Evolutionary conservation across 805 yeast species (phyloP), one percentile per base, ranked within the genome.

Genomic region (Wickerhamiella cacticola): DNA sequence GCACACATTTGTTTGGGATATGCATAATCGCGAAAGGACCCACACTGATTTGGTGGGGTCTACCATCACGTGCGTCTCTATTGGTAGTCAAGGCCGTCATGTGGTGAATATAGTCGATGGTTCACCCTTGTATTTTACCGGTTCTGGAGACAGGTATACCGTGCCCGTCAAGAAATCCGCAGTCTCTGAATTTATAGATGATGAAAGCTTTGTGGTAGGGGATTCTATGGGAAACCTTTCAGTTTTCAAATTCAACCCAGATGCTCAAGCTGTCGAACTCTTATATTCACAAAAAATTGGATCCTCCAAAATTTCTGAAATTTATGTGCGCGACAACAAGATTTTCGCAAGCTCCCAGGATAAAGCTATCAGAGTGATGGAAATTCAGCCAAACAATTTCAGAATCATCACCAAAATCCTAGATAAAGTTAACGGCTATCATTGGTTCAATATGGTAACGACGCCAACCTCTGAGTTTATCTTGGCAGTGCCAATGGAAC

Each of bases 401-500:
- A 48, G 67, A 80, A 5, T 88, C 81, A 54, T 89, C 83, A 59
- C 79, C 76, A 57, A 24, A 10, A 23, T 39, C 6, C 13, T 15
- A 88, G 62, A 85, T 85, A 42, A 94, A 88, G 29, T 88, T 86
- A 63, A 68, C 81, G 53, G 68, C 86, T 42, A 23, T 13, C 95
- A 85, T 60, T 88, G 96, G 96, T 87, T 86, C 60, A 70, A 85
- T 0, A 78, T 85, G 3, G 67, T 78, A 8, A 80, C 83, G 64
- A 82, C 83, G 54, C 76, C 79, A 49, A 75, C 77, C 5, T 80
- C 79, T 1, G 96, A 89, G 50, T 88, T 82, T 60, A 64, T 88
- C n/a, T 79, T 85, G 46, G 96, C 96, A 24, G 15, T 39, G 0
- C 82, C 95, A 0, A 79, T 76, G 61, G 95, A 94, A 10, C 79